phyloP scores from a whole-genome alignment of 305 asterid genomes.

The Salvia sclarea region DNA sequence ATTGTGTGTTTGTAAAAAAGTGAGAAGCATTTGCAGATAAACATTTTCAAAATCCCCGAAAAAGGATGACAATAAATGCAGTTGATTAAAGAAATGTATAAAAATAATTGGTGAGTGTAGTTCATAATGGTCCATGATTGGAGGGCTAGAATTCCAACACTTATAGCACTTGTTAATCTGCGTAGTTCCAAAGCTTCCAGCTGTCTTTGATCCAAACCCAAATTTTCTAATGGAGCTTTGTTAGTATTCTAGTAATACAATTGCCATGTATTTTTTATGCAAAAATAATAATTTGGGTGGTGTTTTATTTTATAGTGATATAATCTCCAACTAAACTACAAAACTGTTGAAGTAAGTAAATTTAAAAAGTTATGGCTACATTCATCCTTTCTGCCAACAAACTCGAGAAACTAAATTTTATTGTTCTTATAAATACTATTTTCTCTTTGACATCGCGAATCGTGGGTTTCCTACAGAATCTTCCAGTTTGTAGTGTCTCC shows the following conservation, averaged over 20 bases:
- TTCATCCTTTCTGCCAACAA: slow-evolving; percentile 36
- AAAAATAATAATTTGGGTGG: neutral
- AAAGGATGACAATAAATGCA: slow-evolving; percentile 3
- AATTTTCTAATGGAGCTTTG: slow-evolving; percentile 22
- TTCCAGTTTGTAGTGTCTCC: slow-evolving; percentile 25
- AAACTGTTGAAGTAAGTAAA: slow-evolving; percentile 15
- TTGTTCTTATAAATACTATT: slow-evolving; percentile 18
- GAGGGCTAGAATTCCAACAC: slow-evolving; percentile 21
- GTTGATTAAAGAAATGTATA: neutral
- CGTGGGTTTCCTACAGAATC: slow-evolving; percentile 38
- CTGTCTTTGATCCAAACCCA: slow-evolving; percentile 32
- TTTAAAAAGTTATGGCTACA: slow-evolving; percentile 23
- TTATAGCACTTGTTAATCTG: slow-evolving; percentile 17
- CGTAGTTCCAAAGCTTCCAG: slow-evolving; percentile 36
- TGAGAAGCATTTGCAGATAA: no score
- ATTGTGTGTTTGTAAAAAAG: no score
- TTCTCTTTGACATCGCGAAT: slow-evolving; percentile 35
- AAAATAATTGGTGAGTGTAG: neutral
- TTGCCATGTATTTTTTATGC: neutral
- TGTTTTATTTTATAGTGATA: neutral
- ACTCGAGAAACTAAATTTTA: neutral
- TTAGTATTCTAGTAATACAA: neutral
- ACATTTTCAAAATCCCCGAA: neutral
- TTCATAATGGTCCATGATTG: slow-evolving; percentile 28
- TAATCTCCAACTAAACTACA: slow-evolving; percentile 17